Evolutionary conservation across 495 filamentous ascomycete genomes (phyloP).

Genomic region (Tuber magnatum): DNA sequence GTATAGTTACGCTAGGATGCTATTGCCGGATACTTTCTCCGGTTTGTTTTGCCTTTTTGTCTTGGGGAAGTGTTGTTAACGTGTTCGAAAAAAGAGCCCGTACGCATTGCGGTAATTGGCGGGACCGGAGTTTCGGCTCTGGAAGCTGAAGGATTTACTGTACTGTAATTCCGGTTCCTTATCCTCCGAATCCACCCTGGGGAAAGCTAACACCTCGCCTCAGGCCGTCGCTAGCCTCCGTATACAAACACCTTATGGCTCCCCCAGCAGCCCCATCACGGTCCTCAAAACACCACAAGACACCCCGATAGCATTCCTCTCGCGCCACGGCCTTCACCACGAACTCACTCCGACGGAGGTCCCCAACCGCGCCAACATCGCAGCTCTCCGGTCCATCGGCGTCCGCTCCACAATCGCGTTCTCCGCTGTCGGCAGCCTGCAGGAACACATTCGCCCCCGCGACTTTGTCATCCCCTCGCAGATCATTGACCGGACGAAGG

Average conservation of each 20-base stretch:
- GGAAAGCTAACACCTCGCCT: not conserved
- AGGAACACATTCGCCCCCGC: slow-evolving; percentile 82
- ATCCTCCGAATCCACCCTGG: not conserved
- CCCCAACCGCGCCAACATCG: slow-evolving; percentile 85
- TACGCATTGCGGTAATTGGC: slow-evolving; percentile 92
- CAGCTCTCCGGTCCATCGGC: slow-evolving; percentile 79
- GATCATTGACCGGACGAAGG: slow-evolving; percentile 96
- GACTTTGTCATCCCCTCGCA: slow-evolving; percentile 96
- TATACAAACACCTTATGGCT: slow-evolving; percentile 80
- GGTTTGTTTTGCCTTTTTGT: slow-evolving; percentile 10
- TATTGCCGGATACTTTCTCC: slow-evolving; percentile 24
- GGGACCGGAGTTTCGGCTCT: slow-evolving; percentile 79
- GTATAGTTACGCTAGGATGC: slow-evolving; percentile 17
- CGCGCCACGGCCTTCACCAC: slow-evolving; percentile 83
- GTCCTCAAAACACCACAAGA: slow-evolving; percentile 75
- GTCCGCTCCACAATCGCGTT: slow-evolving; percentile 88
- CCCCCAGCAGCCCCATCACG: slow-evolving; percentile 78
- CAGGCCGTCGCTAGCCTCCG: slow-evolving; percentile 65
- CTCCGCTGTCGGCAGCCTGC: slow-evolving; percentile 83
- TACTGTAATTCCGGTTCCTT: slow-evolving; percentile 1
- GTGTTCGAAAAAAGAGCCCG: slow-evolving; percentile 50
- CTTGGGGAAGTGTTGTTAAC: not conserved
- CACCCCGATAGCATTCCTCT: slow-evolving; percentile 83
- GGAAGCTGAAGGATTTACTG: slow-evolving; percentile 59
- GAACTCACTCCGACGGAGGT: slow-evolving; percentile 88